These are phyloP conservation scores for Cicer pinnatifidum DNA, from an alignment of 306 rosid genomes.

Conservation along the genomic window DNA sequence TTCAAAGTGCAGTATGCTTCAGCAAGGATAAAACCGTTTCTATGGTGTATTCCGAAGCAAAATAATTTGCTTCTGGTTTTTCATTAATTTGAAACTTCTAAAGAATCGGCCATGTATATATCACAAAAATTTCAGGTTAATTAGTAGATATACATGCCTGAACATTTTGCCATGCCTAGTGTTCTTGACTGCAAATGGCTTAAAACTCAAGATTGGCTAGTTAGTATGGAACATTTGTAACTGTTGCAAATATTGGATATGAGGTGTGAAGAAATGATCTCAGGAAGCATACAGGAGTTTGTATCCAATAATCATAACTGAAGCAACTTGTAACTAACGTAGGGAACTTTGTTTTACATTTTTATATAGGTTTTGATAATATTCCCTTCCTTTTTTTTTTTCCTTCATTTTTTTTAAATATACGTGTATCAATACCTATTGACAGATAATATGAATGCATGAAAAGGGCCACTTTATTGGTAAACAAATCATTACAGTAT, in stretches of 20 bases:
- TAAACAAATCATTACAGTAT: neutral
- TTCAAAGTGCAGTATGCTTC: conserved; percentile 63
- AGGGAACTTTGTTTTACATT: conserved; percentile 7
- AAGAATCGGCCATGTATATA: conserved; percentile 35
- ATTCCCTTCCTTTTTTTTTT: neutral
- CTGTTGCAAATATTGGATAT: conserved; percentile 17
- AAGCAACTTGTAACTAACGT: conserved; percentile 34
- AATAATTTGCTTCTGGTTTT: conserved; percentile 29
- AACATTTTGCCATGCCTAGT: neutral
- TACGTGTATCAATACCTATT: neutral
- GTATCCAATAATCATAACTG: conserved; percentile 29
- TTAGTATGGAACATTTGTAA: conserved; percentile 29
- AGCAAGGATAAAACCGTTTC: conserved; percentile 55
- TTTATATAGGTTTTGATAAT: conserved; percentile 20
- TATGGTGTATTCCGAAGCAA: conserved; percentile 35
- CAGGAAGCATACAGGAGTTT: conserved; percentile 32
- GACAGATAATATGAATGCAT: neutral
- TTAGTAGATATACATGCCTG: conserved; percentile 37
- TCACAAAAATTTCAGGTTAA: conserved; percentile 21
- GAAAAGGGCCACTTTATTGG: neutral
- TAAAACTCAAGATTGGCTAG: conserved; percentile 16
- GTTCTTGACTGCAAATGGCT: neutral
- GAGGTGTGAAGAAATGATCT: conserved; percentile 34
- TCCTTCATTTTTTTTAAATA: neutral
- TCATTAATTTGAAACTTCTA: conserved; percentile 3